These are phyloP conservation scores for Pulicaria dysenterica DNA, from an alignment of 129 eudicot genomes.

Conservation along the genomic window DNA sequence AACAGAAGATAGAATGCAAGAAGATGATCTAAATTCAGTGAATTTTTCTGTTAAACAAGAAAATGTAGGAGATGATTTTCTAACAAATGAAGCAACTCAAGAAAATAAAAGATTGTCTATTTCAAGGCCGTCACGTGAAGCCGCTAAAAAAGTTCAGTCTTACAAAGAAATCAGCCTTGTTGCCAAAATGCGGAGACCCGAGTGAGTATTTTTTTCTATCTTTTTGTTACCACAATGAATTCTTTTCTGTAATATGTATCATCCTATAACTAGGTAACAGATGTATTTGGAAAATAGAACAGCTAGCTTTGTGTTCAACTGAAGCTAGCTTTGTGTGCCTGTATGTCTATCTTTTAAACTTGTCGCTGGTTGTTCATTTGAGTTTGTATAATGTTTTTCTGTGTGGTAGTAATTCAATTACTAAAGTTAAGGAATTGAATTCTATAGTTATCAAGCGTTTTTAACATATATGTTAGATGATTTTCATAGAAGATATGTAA, in stretches of 20 bases:
- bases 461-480: too few relatives aligned
- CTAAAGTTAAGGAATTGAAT: too few relatives aligned
- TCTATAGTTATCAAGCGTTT: too few relatives aligned
- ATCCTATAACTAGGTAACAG: slow-evolving; percentile 14
- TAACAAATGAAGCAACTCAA: slow-evolving; percentile 14
- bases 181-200: slow-evolving; percentile 63
- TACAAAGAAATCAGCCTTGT: slow-evolving; percentile 60
- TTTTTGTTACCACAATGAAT: slow-evolving; percentile 4
- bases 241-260: slow-evolving; percentile 12
- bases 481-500: too few relatives aligned
- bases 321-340: too few relatives aligned
- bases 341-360: too few relatives aligned
- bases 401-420: too few relatives aligned
- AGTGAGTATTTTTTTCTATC: slow-evolving; percentile 30
- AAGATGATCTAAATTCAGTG: slow-evolving; percentile 28
- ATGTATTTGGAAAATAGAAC: too few relatives aligned
- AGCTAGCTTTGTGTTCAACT: too few relatives aligned
- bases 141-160: slow-evolving; percentile 60
- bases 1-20: slow-evolving; percentile 39
- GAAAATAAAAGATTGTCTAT: slow-evolving; percentile 51
- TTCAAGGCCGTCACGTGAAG: slow-evolving; percentile 67
- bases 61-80: slow-evolving; percentile 22
- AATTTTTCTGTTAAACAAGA: slow-evolving; percentile 25
- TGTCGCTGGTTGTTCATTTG: too few relatives aligned
- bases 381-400: too few relatives aligned